Percentiles rank a stretch among this genome's conserved stretches.
Conservation (phyloP, 2,329 filamentous ascomycete species). For the Ophiocordyceps robertsii region DNA sequence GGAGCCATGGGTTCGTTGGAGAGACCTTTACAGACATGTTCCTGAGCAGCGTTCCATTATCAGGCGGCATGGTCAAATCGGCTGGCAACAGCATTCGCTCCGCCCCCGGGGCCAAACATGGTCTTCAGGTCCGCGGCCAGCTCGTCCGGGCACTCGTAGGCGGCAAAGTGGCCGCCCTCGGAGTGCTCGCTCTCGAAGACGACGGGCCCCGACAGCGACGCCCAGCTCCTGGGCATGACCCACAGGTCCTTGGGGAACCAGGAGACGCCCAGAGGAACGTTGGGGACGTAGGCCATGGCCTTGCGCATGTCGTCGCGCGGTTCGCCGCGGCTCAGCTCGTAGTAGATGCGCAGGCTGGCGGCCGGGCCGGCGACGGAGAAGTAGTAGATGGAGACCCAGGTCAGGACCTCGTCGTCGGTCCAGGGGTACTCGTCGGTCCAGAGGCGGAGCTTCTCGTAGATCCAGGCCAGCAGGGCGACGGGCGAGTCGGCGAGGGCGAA, state of each 20-base stretch:
- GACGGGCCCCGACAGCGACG: slow-evolving; percentile 42
- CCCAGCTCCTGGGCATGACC: slow-evolving; percentile 41
- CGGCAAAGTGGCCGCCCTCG: slow-evolving; percentile 47
- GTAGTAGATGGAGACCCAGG: slow-evolving; percentile 62
- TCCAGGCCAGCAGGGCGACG: slow-evolving; percentile 59
- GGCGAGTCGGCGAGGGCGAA: slow-evolving; percentile 59
- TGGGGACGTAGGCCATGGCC: slow-evolving; percentile 14
- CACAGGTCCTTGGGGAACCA: slow-evolving; percentile 46
- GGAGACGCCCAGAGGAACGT: slow-evolving; percentile 30
- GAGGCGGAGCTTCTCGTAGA: slow-evolving; percentile 63
- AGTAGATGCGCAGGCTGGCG: slow-evolving; percentile 58
- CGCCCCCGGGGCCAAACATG: slow-evolving; percentile 43
- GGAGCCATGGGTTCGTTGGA: not conserved
- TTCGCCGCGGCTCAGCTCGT: slow-evolving; percentile 40
- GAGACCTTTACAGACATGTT: too few species aligned
- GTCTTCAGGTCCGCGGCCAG: slow-evolving; percentile 37
- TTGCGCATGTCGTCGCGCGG: not conserved
- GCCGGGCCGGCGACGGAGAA: slow-evolving; percentile 57
- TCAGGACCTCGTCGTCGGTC: slow-evolving; percentile 64
- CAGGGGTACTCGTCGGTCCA: slow-evolving; percentile 63
- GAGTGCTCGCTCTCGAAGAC: slow-evolving; percentile 40
- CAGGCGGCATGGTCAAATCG: not conserved
- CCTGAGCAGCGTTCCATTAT: too few species aligned
- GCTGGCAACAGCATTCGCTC: slow-evolving; percentile 20
- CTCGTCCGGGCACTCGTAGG: slow-evolving; percentile 40